Percentiles rank a stretch among this genome's conserved stretches.
Evolutionary conservation across 2,329 filamentous ascomycete species (phyloP).

Genomic region (Pleurostoma richardsiae): DNA sequence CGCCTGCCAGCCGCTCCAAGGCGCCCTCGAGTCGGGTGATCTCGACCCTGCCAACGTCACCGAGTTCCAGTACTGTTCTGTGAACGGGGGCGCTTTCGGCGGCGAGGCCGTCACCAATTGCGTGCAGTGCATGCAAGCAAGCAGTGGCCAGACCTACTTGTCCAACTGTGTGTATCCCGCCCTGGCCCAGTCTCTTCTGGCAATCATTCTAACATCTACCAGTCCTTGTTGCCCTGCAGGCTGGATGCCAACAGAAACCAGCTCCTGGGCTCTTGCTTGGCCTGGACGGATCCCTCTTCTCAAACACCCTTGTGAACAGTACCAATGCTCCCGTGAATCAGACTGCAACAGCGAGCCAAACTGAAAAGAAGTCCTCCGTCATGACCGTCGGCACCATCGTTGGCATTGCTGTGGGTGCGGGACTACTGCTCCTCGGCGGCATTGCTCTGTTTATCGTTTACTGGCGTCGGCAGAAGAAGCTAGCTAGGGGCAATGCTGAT

Average conservation of each 20-base stretch:
- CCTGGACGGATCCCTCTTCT: slow-evolving; percentile 38
- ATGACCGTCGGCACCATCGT: slow-evolving; percentile 46
- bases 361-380: slow-evolving; percentile 9
- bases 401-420: slow-evolving; percentile 44
- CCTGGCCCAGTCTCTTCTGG: background rate
- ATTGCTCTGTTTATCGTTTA: slow-evolving; percentile 40
- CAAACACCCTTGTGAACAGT: slow-evolving; percentile 29
- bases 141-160: slow-evolving; percentile 33
- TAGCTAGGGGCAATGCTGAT: background rate
- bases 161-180: slow-evolving; percentile 39
- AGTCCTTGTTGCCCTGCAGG: slow-evolving; percentile 43
- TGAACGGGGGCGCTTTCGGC: slow-evolving; percentile 25
- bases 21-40: slow-evolving; percentile 26
- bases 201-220: slow-evolving; percentile 8
- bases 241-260: slow-evolving; percentile 41
- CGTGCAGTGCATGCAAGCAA: slow-evolving; percentile 35
- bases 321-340: slow-evolving; percentile 21
- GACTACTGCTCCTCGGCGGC: slow-evolving; percentile 34
- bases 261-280: slow-evolving; percentile 28
- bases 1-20: slow-evolving; percentile 34
- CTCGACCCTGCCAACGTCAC: slow-evolving; percentile 24
- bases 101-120: slow-evolving; percentile 28
- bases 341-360: slow-evolving; percentile 14
- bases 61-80: slow-evolving; percentile 41
- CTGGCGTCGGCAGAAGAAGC: slow-evolving; percentile 35